Base-by-base conservation (phyloP, 2,329 filamentous ascomycete species). In the Didymella sp. region DNA sequence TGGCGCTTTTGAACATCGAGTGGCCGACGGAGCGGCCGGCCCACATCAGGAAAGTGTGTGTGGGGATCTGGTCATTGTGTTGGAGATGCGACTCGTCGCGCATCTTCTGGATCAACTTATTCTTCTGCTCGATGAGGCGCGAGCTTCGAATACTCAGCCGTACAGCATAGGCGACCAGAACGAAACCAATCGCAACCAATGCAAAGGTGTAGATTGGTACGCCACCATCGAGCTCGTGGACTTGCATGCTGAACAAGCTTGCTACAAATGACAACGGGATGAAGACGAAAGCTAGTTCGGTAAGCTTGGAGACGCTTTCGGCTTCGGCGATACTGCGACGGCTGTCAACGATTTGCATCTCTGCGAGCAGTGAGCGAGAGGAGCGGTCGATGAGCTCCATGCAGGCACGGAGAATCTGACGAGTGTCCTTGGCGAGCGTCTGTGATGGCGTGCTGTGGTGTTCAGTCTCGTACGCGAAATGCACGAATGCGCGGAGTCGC, bases 281-380 rank as follows among this genome's bases (percentile, higher is more conserved):
- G 58, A 72, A 74, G 22, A 74, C 51, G 40, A 74, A 75, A 3
- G 71, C 69, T 3, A 75, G 61, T 31, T 74, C 70, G 1, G 73
- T 75, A 0, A 73, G 59, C 42, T 73, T 72, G 0, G 61, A 62
- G 3, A 75, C 63, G 19, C 67, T 70, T 25, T 72, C 62, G 1
- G 73, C 69, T 59, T 74, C 69, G 5, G 59, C 65, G 17, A 73
- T 73, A 47, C 65, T 64, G 25, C 70, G 54, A 22, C 63, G 61
- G 44, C 65, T 70, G 41, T 73, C 68, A 12, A 64, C 51, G 28
- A 73, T 65, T 17, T 66, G 59, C 66, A 75, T 70, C 27, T 78
- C 77, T 4, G 76, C 73, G 28, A 75, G 75, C 5, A 79, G 50
- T 4, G 73, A 69, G 22, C 56, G 63, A 30, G 67, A 66, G 28